Evolutionary conservation across 2,329 filamentous ascomycete genomes (phyloP).

Genomic region (Aspergillus pseudoglaucus): DNA sequence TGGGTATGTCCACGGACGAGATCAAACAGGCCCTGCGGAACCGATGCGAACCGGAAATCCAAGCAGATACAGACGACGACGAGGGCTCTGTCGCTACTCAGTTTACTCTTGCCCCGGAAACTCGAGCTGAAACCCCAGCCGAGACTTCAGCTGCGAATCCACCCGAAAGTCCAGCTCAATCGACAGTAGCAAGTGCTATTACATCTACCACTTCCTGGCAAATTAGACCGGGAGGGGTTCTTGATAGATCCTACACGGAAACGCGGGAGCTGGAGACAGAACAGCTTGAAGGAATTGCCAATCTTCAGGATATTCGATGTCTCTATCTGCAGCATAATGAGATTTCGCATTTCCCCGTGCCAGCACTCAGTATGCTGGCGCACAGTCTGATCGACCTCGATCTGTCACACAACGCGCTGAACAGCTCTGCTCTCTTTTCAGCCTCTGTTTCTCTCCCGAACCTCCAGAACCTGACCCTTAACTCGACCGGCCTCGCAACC

Average conservation of each 20-base stretch:
- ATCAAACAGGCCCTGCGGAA: conserved; percentile 67
- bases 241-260: conserved; percentile 65
- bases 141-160: no score
- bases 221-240: conserved; percentile 39
- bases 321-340: conserved; percentile 72
- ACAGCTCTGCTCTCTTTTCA: conserved; percentile 58
- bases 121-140: conserved; percentile 12
- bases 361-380: conserved; percentile 63
- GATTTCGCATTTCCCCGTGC: conserved; percentile 61
- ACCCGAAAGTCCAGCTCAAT: no score
- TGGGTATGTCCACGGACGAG: conserved; percentile 71
- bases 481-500: conserved; percentile 65
- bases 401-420: conserved; percentile 67
- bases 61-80: conserved; percentile 28
- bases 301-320: conserved; percentile 45
- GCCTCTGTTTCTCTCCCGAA: conserved; percentile 63
- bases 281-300: conserved; percentile 37
- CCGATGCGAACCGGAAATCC: conserved; percentile 51
- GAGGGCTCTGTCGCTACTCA: conserved; percentile 36
- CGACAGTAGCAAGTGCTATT: no score
- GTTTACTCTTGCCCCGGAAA: conserved; percentile 41
- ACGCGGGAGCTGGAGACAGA: conserved; percentile 49
- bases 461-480: conserved; percentile 70
- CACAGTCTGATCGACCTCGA: conserved; percentile 65
- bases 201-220: conserved; percentile 26